Conservation (phyloP, 2,329 filamentous ascomycete genomes). For the Westerdykella sp. region DNA sequence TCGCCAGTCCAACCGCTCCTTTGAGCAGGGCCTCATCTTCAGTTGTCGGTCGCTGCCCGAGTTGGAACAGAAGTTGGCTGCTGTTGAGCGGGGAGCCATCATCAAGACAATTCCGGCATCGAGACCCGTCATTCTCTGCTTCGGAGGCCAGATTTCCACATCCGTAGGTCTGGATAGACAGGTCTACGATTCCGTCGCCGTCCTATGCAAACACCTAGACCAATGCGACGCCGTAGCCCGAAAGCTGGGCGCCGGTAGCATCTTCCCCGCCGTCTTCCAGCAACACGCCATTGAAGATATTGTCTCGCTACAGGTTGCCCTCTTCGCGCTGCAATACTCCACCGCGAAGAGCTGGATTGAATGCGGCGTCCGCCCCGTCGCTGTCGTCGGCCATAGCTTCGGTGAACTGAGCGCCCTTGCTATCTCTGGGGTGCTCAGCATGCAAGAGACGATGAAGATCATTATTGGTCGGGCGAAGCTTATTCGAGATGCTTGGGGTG, state of each 20-base stretch:
- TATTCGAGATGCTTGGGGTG: constrained; percentile 30
- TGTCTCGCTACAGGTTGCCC: constrained; percentile 20
- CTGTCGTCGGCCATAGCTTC: constrained; percentile 36
- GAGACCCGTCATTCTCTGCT: constrained; percentile 10
- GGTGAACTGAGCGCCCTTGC: constrained; percentile 37
- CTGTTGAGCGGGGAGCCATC: neutral
- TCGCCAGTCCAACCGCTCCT: constrained; percentile 5
- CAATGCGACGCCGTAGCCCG: constrained; percentile 4
- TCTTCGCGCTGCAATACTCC: constrained; percentile 31
- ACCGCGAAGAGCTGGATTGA: constrained; percentile 24
- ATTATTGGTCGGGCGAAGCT: constrained; percentile 27
- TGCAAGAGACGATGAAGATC: constrained; percentile 27
- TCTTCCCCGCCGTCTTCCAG: constrained; percentile 15
- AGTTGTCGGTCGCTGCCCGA: constrained; percentile 1
- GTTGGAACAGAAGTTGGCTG: constrained; percentile 6
- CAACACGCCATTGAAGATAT: constrained; percentile 6
- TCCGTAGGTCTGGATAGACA: constrained; percentile 6
- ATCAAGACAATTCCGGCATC: constrained; percentile 2
- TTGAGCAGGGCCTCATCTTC: constrained; percentile 5
- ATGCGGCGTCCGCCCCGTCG: constrained; percentile 4
- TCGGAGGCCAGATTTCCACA: constrained; percentile 15
- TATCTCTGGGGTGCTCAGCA: constrained; percentile 27
- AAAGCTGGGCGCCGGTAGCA: constrained; percentile 3
- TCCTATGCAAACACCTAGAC: constrained; percentile 13
- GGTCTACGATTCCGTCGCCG: constrained; percentile 4